Conservation (phyloP, 2,329 filamentous ascomycete genomes). For the Neofusicoccum umdonicola region DNA sequence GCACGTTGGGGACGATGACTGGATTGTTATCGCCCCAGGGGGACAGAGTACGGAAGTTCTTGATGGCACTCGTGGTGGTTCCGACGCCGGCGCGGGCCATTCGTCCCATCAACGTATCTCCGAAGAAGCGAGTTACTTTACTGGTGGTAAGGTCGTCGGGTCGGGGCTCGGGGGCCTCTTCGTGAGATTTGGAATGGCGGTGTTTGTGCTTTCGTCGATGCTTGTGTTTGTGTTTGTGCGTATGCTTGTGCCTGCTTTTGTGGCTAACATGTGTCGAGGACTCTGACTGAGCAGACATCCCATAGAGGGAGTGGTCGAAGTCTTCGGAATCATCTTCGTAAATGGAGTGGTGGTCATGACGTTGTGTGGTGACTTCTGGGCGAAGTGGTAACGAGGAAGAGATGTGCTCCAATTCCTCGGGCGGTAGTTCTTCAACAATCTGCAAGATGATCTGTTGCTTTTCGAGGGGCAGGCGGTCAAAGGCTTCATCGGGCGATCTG, state of each 20-base stretch:
- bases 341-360: neutral
- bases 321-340: neutral
- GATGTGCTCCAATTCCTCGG: neutral
- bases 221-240: neutral
- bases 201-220: neutral
- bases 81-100: constrained; percentile 35
- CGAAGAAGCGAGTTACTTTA: constrained; percentile 34
- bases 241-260: neutral
- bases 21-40: constrained; percentile 42
- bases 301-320: neutral
- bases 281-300: neutral
- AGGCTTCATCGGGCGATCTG: neutral
- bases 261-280: neutral
- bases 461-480: neutral
- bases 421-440: neutral
- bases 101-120: constrained; percentile 37
- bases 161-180: neutral
- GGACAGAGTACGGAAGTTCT: constrained; percentile 33
- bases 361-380: neutral
- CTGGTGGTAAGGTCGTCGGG: constrained; percentile 26
- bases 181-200: neutral
- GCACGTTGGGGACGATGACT: constrained; percentile 39
- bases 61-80: constrained; percentile 33
- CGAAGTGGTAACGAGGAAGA: neutral
- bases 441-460: neutral